phyloP scores from a whole-genome alignment of 176 grass and related monocot species.

The Oryza glumipatula region DNA sequence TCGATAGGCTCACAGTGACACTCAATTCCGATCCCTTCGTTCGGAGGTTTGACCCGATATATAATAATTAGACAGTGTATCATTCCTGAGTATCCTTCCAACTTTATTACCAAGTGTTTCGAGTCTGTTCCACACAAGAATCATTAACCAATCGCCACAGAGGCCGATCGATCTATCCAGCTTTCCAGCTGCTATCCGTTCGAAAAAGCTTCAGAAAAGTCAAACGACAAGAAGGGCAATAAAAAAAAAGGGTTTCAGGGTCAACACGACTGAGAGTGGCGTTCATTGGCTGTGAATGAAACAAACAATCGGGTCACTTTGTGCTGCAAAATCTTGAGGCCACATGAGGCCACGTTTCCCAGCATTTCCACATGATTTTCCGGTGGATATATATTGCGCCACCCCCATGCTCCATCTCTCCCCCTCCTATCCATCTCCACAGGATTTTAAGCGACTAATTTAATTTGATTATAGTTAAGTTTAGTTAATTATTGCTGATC shows the following conservation, averaged over 20 bases:
- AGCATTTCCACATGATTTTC: constrained; percentile 36
- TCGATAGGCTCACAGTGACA: neutral
- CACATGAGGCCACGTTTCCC: constrained; percentile 50
- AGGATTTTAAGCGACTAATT: neutral
- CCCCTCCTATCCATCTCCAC: neutral
- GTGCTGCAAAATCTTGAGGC: constrained; percentile 33
- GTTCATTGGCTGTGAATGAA: neutral
- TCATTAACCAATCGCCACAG: constrained; percentile 9
- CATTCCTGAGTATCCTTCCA: no score
- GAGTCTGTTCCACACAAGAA: constrained; percentile 14
- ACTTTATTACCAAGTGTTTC: no score
- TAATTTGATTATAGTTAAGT: neutral
- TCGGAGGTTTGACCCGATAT: no score
- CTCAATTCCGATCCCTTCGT: no score
- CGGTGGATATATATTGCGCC: neutral
- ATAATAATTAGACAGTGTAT: no score
- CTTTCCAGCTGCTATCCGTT: neutral
- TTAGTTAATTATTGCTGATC: neutral
- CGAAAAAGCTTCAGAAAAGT: neutral
- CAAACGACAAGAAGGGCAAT: constrained; percentile 8
- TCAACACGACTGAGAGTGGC: constrained; percentile 17
- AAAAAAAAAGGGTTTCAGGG: neutral
- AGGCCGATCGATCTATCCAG: neutral
- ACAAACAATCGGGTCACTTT: neutral
- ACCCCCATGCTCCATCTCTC: constrained; percentile 14